Base-by-base conservation (phyloP, 345 rosid species). In the Populus alba region DNA sequence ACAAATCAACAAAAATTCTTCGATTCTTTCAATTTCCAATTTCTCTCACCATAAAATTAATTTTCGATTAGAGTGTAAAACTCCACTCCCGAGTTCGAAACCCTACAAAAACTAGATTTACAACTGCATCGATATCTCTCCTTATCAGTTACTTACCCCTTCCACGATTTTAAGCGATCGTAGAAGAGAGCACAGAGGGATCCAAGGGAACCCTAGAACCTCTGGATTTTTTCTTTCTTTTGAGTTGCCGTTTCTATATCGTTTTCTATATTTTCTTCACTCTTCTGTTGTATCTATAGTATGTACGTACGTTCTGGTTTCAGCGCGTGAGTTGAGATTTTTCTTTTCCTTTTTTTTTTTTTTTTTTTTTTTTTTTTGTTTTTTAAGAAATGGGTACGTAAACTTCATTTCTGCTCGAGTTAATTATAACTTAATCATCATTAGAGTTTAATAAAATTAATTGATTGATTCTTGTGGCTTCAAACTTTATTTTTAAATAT, bases 191-290 rank as follows among this genome's bases (percentile, higher is more conserved):
- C 70, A 6, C 75, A 79, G 84, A 84, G 86, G 82, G 87, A 88
- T 85, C 81, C 84, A 45, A 86, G 86, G 80, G 67, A 88, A 87
- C 91, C 92, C 94, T 89, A 91, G 89, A 89, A 84, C 88, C 90
- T 86, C 91, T 79, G 85, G 43, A 51, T 43, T 18, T 75, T 59
- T 55, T 31, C 35, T 71, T 71, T 57, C 68, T 75, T 41, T n/a
- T 70, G 62, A 70, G 65, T 70, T 25, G 79, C 81, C 75, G 82
- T 83, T 72, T 81, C 77, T 3, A 81, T 38, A 73, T 73, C 76
- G 74, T 55, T 51, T 39, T 2, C 51, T 31, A 16, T 41, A 33
- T 17, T 29, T 41, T 16, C 22, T 12, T 3, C 45, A 43, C 18
- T 72, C 29, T 33, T 33, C 10, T 45, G 51, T 69, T 65, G 29